These are phyloP conservation scores for Viola odorata DNA, from an alignment of 345 rosid species.

Conservation along the genomic window DNA sequence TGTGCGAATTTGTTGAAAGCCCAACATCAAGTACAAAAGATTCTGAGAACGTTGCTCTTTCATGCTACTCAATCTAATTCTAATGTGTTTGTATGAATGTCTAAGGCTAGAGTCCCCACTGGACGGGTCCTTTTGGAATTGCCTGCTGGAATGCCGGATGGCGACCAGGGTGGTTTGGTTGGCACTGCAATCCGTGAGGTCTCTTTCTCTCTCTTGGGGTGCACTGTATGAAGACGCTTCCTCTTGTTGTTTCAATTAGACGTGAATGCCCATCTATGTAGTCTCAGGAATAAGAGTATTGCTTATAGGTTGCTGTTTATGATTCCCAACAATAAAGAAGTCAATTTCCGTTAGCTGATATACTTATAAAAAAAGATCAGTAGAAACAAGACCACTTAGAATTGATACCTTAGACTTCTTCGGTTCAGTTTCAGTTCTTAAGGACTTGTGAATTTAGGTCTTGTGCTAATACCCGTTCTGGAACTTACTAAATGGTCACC, in stretches of 20 bases:
- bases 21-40: background rate
- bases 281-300: background rate
- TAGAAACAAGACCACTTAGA: no score
- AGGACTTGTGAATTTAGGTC: no score
- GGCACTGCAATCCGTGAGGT: constrained; percentile 97
- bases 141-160: constrained; percentile 98
- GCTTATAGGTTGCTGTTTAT: no score
- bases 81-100: constrained; percentile 14
- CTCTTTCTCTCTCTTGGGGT: constrained; percentile 2
- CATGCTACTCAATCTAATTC: constrained; percentile 1
- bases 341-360: no score
- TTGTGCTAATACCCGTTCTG: no score
- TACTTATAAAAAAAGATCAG: no score
- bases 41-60: constrained; percentile 3
- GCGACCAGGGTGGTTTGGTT: constrained; percentile 72
- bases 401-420: no score
- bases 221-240: no score
- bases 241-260: background rate
- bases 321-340: no score
- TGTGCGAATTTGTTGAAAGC: background rate
- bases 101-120: constrained; percentile 79
- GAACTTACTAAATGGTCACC: no score
- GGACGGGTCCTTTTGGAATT: constrained; percentile 73
- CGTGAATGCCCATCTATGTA: background rate
- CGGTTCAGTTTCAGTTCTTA: no score